Conservation (phyloP, 1,284 basidiomycete genomes). For the Trichosporon ovoides region DNA sequence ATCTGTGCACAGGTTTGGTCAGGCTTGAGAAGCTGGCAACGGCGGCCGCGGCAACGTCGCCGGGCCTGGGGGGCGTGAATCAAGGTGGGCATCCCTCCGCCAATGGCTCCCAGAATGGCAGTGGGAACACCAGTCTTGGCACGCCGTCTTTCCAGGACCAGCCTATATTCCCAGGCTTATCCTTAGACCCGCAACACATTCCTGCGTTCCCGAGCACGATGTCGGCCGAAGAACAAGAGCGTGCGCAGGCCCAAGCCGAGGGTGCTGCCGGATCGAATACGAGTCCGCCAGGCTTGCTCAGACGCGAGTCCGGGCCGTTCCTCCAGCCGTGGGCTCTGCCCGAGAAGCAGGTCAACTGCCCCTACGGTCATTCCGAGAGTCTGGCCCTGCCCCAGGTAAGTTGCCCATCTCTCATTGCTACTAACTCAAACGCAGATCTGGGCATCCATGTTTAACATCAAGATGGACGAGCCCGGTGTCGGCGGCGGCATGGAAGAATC, state of each 20-base stretch:
- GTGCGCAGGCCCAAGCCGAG: neutral
- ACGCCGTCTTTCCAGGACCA: conserved; percentile 1
- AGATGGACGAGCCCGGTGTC: conserved; percentile 23
- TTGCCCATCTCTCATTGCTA: neutral
- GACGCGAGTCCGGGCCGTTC: conserved; percentile 16
- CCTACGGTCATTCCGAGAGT: conserved; percentile 18
- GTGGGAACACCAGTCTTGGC: neutral
- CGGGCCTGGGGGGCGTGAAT: conserved; percentile 6
- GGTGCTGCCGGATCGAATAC: neutral
- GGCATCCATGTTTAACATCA: conserved; percentile 46
- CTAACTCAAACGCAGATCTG: conserved; percentile 30
- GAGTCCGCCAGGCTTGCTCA: neutral
- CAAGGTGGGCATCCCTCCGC: conserved; percentile 1
- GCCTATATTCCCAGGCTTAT: conserved; percentile 6
- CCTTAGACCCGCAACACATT: neutral
- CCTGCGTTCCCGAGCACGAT: conserved; percentile 2
- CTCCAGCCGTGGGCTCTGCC: conserved; percentile 18
- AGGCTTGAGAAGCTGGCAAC: conserved; percentile 42
- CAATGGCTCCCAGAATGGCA: neutral
- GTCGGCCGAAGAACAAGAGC: neutral
- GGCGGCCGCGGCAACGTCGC: conserved; percentile 14
- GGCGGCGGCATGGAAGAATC: neutral
- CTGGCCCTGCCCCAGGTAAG: conserved; percentile 26
- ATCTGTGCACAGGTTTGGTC: conserved; percentile 43
- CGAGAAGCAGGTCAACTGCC: conserved; percentile 5